Base-by-base conservation (phyloP, 352 stramenopile species). In the Phytophthora agathidicida region DNA sequence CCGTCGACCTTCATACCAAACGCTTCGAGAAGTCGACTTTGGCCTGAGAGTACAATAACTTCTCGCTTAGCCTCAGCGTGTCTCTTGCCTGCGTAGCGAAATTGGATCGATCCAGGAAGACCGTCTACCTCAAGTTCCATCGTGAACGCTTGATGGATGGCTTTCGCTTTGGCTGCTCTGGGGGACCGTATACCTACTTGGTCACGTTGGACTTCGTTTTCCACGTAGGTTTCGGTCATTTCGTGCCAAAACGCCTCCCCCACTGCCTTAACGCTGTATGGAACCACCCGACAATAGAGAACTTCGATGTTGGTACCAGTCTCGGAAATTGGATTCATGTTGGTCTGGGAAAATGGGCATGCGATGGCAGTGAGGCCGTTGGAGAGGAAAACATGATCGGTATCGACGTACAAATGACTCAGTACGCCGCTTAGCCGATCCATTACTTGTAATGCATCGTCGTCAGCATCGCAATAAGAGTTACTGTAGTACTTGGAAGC, bases 1-100 rank as follows among this genome's bases (percentile, higher is more conserved):
- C 30, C 44, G 8, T 24, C 2, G 5, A 42, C 13, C 11, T 7
- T 9, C n/a, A 23, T 6, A 4, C 44, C 44, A 9, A 42, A 42
- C 30, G 30, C 44, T 32, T 52, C 19, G 14, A 52, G 13, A 3
- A 42, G 5, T n/a, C 27, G 44, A 52, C 44, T 39, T 30, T 42
- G 44, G 2, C 44, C 44, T 2, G 19, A 52, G 24, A 41, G 20
- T 20, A 41, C 44, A 52, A 42, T 8, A 10, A 52, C 44, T 35
- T 47, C 13, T 8, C 31, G 44, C 19, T 32, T 24, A 1, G 31
- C 11, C 3, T 16, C 31, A 14, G 32, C 22, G 13, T 41, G 10
- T 13, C 44, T 33, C 2, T 41, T 52, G 44, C 44, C 30, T 31
- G 44, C 44, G 23, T 52, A 52, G 5, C 44, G 44, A 31, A 17